A percentile compares a stretch with the other conserved stretches of the same genome.
Conservation (phyloP, 805 yeast genomes). For the Pichia occidentalis region DNA sequence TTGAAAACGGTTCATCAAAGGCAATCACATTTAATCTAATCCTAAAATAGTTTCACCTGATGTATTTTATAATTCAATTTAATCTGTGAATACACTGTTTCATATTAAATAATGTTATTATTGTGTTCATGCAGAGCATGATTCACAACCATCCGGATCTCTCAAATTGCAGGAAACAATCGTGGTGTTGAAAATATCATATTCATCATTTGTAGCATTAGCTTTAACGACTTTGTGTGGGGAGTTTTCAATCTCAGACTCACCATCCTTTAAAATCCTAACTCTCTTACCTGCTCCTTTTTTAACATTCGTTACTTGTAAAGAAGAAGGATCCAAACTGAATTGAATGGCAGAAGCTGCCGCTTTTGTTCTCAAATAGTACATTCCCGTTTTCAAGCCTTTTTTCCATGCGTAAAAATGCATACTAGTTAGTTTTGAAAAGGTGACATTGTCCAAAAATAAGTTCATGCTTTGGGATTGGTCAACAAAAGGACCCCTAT, state of each 20-base stretch:
- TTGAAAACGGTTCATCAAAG: neutral
- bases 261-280: neutral
- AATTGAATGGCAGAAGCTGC: slow-evolving; percentile 96
- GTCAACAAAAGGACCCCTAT: slow-evolving; percentile 66
- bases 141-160: slow-evolving; percentile 32
- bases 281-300: neutral
- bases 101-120: neutral
- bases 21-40: neutral
- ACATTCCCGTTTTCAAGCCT: slow-evolving; percentile 98
- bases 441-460: slow-evolving; percentile 82
- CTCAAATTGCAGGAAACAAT: slow-evolving; percentile 18
- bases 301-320: neutral
- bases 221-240: neutral
- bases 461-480: slow-evolving; percentile 93
- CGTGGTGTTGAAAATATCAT: slow-evolving; percentile 17
- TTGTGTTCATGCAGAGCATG: slow-evolving; percentile 33
- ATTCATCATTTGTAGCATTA: neutral
- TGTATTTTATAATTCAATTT: neutral
- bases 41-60: too few species aligned
- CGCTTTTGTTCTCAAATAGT: slow-evolving; percentile 94
- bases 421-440: slow-evolving; percentile 96
- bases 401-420: slow-evolving; percentile 99
- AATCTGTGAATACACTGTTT: neutral
- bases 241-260: neutral
- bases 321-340: slow-evolving; percentile 49